Conservation (phyloP, 148 eudicot genomes). For the Polygonum maritimum region DNA sequence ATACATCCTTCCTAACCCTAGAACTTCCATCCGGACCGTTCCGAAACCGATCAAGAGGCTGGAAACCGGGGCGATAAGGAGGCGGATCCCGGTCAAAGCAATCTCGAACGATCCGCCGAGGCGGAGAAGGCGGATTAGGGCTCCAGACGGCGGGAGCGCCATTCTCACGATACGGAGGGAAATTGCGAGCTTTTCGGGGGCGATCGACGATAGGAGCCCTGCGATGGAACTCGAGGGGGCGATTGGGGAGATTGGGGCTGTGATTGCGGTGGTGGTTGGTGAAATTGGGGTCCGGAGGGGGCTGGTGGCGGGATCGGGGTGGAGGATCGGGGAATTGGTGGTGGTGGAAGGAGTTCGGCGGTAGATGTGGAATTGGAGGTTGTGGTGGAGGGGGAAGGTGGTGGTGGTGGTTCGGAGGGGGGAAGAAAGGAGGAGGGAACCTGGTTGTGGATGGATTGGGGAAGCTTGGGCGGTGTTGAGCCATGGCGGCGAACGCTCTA, state of each 20-base stretch:
- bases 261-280: neutral
- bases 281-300: neutral
- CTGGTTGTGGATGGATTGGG: conserved; percentile 13
- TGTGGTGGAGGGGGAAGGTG: conserved; percentile 5
- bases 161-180: too few relatives aligned
- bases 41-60: conserved; percentile 15
- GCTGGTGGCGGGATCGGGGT: conserved; percentile 5
- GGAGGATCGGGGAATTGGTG: conserved; percentile 1
- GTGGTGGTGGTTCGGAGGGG: conserved; percentile 12
- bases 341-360: conserved; percentile 9
- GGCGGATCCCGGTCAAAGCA: neutral
- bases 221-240: conserved; percentile 13
- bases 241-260: neutral
- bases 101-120: neutral
- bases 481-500: conserved; percentile 19
- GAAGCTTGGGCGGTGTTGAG: conserved; percentile 11
- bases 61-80: conserved; percentile 8
- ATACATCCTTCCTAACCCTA: conserved; percentile 14
- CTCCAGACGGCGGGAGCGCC: conserved; percentile 9
- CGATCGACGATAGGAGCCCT: conserved; percentile 25
- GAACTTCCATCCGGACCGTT: conserved; percentile 16
- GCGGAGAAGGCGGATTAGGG: neutral
- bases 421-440: conserved; percentile 12
- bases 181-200: neutral
- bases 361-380: neutral